Base-by-base conservation (phyloP, 192 early-diverging fungal species). In the Mortierella alpina region DNA sequence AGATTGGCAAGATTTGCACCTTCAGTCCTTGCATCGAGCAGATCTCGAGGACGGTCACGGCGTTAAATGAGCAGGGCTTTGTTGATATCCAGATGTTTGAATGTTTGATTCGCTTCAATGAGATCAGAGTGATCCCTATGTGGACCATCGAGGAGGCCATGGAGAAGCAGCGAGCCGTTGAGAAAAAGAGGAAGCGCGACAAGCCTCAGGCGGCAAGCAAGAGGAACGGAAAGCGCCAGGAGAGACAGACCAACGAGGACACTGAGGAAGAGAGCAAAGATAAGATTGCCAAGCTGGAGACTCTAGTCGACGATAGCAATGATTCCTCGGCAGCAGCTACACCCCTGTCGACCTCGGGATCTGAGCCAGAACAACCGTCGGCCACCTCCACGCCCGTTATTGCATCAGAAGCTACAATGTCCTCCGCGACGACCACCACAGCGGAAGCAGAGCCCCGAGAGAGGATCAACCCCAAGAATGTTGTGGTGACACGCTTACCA, bases 21-120 rank as follows among this genome's bases (percentile, higher is more conserved):
- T 99, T 99, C 80, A 96, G 94, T 69, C 97, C 97, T 5, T 97
- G 96, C 61, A 95, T 98, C 50, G 97, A 99, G 76, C 97, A 99
- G 79, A 96, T 99, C 41, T 89, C 92, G 60, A 85, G 87, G 53
- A 96, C 96, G 12, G 91, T 91, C 6, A 72, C 85, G 31, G 92
- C 91, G 20, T 82, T 99, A 63, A 88, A 92, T 23, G 91, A 96
- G 48, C 84, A 93, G 60, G 93, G 94, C 6, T 99, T 97, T 84
- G 86, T 93, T 57, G 83, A 79, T 31, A 83, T 73, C 69, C 82
- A 78, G 51, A 98, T 99, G 97, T 96, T 89, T 71, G 97, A 99
- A 73, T 93, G 92, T n/a, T 85, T 99, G 58, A 86, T 90, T n/a
- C 90, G 94, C 41, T 86, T 91, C 63, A 89, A 96, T 70, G 91